Conservation (phyloP, 805 yeast species). For the Huiozyma sinensis region DNA sequence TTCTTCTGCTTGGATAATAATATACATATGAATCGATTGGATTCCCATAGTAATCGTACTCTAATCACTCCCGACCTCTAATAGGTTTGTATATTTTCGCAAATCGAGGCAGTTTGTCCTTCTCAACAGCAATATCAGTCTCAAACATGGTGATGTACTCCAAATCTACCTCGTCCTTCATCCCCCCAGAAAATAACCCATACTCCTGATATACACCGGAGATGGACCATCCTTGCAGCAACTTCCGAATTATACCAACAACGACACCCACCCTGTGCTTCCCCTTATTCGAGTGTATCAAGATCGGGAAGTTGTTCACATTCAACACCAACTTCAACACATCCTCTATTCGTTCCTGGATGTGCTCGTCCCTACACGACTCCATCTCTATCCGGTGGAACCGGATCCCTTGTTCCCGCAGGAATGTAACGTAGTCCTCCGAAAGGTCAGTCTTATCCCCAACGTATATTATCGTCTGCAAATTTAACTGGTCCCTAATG, state of each 20-base stretch:
- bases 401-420: constrained; percentile 39
- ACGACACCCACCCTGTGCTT: constrained; percentile 90
- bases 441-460: constrained; percentile 59
- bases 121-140: constrained; percentile 43
- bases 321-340: constrained; percentile 50
- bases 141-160: constrained; percentile 82
- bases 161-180: constrained; percentile 80
- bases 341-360: constrained; percentile 42
- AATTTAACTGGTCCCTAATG: constrained; percentile 46
- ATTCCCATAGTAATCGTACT: not conserved
- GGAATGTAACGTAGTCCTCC: constrained; percentile 59
- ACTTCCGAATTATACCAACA: constrained; percentile 81
- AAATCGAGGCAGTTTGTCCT: constrained; percentile 50
- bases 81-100: constrained; percentile 26
- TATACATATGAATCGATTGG: not conserved
- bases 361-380: constrained; percentile 66
- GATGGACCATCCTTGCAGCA: constrained; percentile 86
- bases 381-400: constrained; percentile 56
- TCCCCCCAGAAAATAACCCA: constrained; percentile 79
- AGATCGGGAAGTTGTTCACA: constrained; percentile 69
- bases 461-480: constrained; percentile 71
- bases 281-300: constrained; percentile 93
- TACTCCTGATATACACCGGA: constrained; percentile 92
- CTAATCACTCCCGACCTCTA: not conserved
- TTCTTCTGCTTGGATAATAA: not conserved